phyloP scores from a whole-genome alignment of 1,284 basidiomycete genomes.

The Ustilago xerochloae region DNA sequence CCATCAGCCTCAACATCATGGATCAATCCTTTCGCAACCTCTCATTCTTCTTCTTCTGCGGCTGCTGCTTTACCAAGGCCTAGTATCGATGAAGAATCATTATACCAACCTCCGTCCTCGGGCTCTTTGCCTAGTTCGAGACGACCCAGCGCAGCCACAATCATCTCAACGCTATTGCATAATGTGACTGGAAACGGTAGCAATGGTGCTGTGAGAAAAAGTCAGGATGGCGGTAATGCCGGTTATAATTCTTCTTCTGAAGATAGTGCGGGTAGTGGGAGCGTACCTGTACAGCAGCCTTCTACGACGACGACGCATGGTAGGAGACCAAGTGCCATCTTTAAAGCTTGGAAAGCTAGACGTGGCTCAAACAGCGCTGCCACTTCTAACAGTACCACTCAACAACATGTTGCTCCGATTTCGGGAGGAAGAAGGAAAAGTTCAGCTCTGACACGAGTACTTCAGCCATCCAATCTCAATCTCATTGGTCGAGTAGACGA shows the following conservation, averaged over 20 bases:
- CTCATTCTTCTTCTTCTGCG: no score
- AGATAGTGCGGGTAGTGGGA: background rate
- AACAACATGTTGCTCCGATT: background rate
- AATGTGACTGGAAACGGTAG: background rate
- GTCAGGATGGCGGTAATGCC: slow-evolving; percentile 4
- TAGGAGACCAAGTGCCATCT: slow-evolving; percentile 16
- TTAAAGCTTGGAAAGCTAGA: slow-evolving; percentile 20
- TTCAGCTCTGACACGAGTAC: slow-evolving; percentile 9
- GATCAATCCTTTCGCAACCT: slow-evolving; percentile 24
- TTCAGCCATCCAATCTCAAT: background rate
- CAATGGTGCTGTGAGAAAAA: background rate
- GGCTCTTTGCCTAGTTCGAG: slow-evolving; percentile 13
- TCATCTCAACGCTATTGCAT: slow-evolving; percentile 32
- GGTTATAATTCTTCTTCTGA: background rate
- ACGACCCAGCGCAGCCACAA: slow-evolving; percentile 18
- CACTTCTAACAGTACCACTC: background rate
- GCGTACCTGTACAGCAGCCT: background rate
- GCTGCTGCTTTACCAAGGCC: background rate
- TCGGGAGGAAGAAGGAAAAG: slow-evolving; percentile 9
- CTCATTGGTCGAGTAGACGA: slow-evolving; percentile 3
- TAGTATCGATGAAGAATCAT: slow-evolving; percentile 6
- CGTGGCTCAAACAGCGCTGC: background rate
- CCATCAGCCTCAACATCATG: slow-evolving; percentile 18
- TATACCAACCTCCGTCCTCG: slow-evolving; percentile 16
- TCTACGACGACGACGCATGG: background rate